These are phyloP conservation scores for Basipetospora chlamydospora DNA, from an alignment of 2,329 filamentous ascomycete genomes.

Conservation along the genomic window DNA sequence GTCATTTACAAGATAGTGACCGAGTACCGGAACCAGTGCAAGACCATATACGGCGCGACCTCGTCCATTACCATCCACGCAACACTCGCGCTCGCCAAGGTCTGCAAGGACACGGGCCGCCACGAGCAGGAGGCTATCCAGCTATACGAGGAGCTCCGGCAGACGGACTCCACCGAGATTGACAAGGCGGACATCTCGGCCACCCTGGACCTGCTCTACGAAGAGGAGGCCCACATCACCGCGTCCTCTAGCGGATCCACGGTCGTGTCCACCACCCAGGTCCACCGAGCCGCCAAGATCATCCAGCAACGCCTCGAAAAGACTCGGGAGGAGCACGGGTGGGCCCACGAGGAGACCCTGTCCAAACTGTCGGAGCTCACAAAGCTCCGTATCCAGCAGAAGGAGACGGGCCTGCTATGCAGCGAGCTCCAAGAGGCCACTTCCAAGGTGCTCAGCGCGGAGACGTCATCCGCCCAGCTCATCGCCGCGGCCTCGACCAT, in stretches of 20 bases:
- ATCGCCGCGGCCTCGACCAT: conserved; percentile 20
- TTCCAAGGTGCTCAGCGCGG: conserved; percentile 17
- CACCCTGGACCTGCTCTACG: conserved; percentile 20
- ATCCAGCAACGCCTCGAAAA: conserved; percentile 16
- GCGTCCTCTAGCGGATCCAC: conserved; percentile 10
- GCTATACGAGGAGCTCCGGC: conserved; percentile 21
- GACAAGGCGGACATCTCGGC: conserved; percentile 19
- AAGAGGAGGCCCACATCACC: conserved; percentile 17
- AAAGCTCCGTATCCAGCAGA: conserved; percentile 18
- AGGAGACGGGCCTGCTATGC: conserved; percentile 16
- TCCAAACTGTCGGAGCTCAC: conserved; percentile 21
- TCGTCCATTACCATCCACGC: conserved; percentile 21
- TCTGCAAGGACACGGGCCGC: conserved; percentile 22
- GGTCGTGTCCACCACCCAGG: conserved; percentile 14
- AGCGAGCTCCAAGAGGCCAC: conserved; percentile 19
- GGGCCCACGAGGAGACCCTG: conserved; percentile 23
- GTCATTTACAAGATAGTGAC: conserved; percentile 18
- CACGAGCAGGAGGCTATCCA: conserved; percentile 19
- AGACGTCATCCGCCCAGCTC: conserved; percentile 15
- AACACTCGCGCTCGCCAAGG: conserved; percentile 18
- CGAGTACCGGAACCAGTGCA: conserved; percentile 19
- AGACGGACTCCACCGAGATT: conserved; percentile 16
- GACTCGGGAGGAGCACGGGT: conserved; percentile 18
- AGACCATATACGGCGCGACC: conserved; percentile 18
- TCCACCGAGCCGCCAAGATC: conserved; percentile 16